Conservation (phyloP, 1,284 basidiomycete genomes). For the Sphaerobolus stellatus region DNA sequence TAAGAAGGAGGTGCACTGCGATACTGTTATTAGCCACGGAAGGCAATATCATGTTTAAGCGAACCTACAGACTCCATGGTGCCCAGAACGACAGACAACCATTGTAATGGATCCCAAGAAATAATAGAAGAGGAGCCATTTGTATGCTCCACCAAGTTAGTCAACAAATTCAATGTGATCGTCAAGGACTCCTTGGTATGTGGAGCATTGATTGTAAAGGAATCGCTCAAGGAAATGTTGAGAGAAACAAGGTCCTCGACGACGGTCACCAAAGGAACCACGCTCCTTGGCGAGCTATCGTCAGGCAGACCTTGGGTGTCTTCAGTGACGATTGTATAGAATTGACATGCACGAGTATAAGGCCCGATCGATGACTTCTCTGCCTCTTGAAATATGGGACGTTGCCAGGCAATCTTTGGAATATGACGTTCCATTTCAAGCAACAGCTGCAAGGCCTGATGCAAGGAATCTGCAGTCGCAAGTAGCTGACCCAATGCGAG, state of each 20-base stretch:
- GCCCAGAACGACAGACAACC: conserved; percentile 29
- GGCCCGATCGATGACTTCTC: conserved; percentile 37
- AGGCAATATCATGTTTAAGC: not conserved
- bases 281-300: conserved; percentile 7
- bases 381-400: conserved; percentile 14
- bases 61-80: conserved; percentile 28
- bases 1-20: conserved; percentile 61
- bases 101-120: conserved; percentile 28
- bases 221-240: conserved; percentile 44
- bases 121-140: conserved; percentile 30
- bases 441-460: conserved; percentile 50
- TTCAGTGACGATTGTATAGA: conserved; percentile 52
- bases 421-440: conserved; percentile 55
- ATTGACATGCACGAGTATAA: conserved; percentile 55
- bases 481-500: conserved; percentile 8
- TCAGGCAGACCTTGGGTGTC: not conserved
- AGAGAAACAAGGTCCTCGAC: conserved; percentile 55
- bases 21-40: conserved; percentile 14
- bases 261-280: conserved; percentile 52
- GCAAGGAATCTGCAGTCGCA: conserved; percentile 35
- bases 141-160: conserved; percentile 46
- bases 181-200: conserved; percentile 46
- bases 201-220: conserved; percentile 32
- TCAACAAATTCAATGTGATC: conserved; percentile 49
- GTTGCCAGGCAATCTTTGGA: conserved; percentile 28